These are phyloP conservation scores for Backusella australiensis DNA, from an alignment of 192 early-diverging fungal genomes.

Conservation along the genomic window DNA sequence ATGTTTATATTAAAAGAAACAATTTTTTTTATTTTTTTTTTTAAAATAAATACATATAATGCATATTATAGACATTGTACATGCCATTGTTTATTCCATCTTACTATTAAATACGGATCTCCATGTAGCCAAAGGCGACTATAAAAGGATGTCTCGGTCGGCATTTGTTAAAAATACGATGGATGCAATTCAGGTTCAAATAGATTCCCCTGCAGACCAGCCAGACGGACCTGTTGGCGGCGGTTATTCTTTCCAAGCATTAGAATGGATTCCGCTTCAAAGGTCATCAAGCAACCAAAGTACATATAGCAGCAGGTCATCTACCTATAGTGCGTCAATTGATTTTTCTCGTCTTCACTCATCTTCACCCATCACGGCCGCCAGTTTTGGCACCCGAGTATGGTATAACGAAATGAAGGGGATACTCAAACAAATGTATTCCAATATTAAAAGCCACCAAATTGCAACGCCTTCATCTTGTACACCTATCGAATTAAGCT, in stretches of 20 bases:
- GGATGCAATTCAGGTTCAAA: constrained; percentile 38
- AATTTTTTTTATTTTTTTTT: background rate
- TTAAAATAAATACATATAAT: background rate
- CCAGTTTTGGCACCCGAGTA: background rate
- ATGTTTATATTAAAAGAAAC: background rate
- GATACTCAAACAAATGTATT: constrained; percentile 10
- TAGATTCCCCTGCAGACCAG: background rate
- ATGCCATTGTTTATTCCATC: constrained; percentile 83
- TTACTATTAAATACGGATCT: constrained; percentile 92
- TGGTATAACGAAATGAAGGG: constrained; percentile 20
- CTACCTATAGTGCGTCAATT: background rate
- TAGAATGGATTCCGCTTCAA: constrained; percentile 6
- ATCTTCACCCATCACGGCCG: background rate
- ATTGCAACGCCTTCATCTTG: constrained; percentile 11
- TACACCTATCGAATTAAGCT: background rate
- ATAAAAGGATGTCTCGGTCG: constrained; percentile 71
- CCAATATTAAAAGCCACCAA: constrained; percentile 28
- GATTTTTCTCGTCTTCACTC: background rate
- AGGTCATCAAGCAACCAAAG: constrained; percentile 17
- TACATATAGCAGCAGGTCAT: background rate
- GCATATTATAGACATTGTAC: constrained; percentile 65
- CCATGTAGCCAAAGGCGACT: constrained; percentile 72
- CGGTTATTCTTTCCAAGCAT: background rate
- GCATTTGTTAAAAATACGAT: constrained; percentile 76
- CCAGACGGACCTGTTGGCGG: background rate